These are phyloP conservation scores for Coemansia sp. DNA, from an alignment of 192 early-diverging fungal genomes.

Conservation along the genomic window DNA sequence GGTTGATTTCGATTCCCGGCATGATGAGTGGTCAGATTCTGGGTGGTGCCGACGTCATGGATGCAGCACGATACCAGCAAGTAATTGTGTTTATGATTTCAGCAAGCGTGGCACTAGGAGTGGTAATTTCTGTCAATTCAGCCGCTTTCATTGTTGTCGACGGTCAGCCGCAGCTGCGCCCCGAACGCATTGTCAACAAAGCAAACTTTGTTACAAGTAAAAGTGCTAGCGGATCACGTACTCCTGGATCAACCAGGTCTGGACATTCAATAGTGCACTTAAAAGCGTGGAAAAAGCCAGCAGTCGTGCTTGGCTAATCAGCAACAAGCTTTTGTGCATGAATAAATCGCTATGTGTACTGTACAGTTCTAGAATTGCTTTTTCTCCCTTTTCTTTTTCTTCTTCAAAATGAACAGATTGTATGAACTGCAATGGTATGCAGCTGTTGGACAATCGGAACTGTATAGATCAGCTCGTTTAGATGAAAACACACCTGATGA, in stretches of 20 bases:
- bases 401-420: background rate
- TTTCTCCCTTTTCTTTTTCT: background rate
- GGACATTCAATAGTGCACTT: constrained; percentile 23
- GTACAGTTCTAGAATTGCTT: background rate
- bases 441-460: constrained; percentile 2
- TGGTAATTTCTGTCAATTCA: constrained; percentile 37
- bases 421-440: constrained; percentile 30
- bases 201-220: background rate
- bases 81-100: constrained; percentile 88
- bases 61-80: constrained; percentile 79
- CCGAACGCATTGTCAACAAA: constrained; percentile 26
- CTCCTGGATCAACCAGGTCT: constrained; percentile 8
- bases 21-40: constrained; percentile 90
- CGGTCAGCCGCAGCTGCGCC: constrained; percentile 22
- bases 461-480: background rate
- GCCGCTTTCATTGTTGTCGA: constrained; percentile 40
- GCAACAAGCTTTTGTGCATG: too few relatives aligned
- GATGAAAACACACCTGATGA: constrained; percentile 15
- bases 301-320: too few relatives aligned
- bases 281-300: constrained; percentile 22
- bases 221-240: background rate
- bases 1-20: constrained; percentile 83
- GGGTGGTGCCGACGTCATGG: constrained; percentile 72
- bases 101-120: constrained; percentile 65
- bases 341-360: too few relatives aligned